These are phyloP conservation scores for Rhypophila decipiens DNA, from an alignment of 495 filamentous ascomycete species.

Conservation along the genomic window DNA sequence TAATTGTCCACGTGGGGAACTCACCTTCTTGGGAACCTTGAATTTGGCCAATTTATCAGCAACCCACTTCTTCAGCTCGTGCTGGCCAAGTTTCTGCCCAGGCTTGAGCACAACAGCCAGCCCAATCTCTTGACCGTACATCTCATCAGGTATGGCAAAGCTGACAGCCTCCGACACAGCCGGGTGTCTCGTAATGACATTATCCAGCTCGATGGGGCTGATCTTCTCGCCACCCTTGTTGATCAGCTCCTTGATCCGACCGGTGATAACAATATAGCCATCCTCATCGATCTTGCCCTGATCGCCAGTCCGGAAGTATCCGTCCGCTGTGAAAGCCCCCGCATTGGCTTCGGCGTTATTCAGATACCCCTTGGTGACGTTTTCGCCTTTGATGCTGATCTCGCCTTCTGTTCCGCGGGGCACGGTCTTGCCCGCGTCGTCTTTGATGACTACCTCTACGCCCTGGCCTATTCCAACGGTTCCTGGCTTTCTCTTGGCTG, in stretches of 20 bases:
- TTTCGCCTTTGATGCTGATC: constrained; percentile 72
- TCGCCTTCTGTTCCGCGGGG: constrained; percentile 62
- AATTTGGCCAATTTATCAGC: constrained; percentile 65
- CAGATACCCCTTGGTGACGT: constrained; percentile 76
- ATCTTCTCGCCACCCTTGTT: constrained; percentile 83
- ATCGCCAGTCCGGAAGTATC: constrained; percentile 81
- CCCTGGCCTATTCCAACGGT: constrained; percentile 76
- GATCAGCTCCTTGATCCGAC: constrained; percentile 78
- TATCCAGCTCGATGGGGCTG: constrained; percentile 77
- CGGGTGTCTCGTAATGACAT: constrained; percentile 61
- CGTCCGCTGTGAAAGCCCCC: constrained; percentile 52
- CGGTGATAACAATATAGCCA: constrained; percentile 70
- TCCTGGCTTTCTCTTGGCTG: constrained; percentile 64
- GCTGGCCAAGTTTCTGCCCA: constrained; percentile 42
- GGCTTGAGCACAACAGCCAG: constrained; percentile 69
- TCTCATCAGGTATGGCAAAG: constrained; percentile 69
- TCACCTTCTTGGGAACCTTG: constrained; percentile 78
- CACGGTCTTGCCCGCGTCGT: constrained; percentile 55
- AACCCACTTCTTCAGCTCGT: constrained; percentile 62
- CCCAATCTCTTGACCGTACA: constrained; percentile 77
- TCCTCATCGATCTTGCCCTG: constrained; percentile 70
- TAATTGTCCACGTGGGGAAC: not conserved
- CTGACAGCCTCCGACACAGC: constrained; percentile 69
- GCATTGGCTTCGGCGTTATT: constrained; percentile 71
- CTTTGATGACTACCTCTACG: constrained; percentile 71